Evolutionary conservation across 2,329 filamentous ascomycete species (phyloP), one percentile per base, ranked within the genome.

Genomic region (Cytospora leucostoma): DNA sequence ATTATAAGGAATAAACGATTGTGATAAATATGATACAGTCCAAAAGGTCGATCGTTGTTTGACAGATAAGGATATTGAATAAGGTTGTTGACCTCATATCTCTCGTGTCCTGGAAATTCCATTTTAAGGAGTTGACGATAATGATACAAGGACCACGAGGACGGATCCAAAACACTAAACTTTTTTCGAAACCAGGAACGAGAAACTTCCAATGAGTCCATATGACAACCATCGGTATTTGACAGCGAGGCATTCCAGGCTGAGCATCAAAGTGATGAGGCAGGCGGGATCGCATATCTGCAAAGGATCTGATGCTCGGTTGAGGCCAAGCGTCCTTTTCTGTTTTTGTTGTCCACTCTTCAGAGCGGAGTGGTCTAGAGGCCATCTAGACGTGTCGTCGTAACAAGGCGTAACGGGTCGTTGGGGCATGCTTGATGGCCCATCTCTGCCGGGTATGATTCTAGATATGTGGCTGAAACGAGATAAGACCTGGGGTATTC

Each of bases 311-410:
- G 53, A 49, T 59, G 61, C 47, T 57, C 55, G 56, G 61, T 27
- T 63, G 21, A 54, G 44, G 54, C 57, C 64, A 65, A 17, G 51
- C 27, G 47, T 62, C 53, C n/a, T 34, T 64, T 56, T 34, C 61
- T 56, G 35, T 49, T 27, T 47, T 59, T 59, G 44, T 17, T 47
- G 8, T 47, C 61, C 37, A 56, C 54, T 59, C 64, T 38, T 58
- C 57, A 53, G 61, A 64, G 59, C 56, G 61, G 61, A 49, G 61
- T 59, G 50, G 57, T 65, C 58, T 64, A 64, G 56, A 66, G 58
- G 62, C 62, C 62, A 62, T 66, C 65, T 66, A 66, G 65, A 65
- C 62, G 56, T 62, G 52, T 64, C 62, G 62, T 66, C 65, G 52
- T 66, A 65, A 65, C 56, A 56, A 64, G 64, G 65, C 65, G 47